phyloP scores from a whole-genome alignment of 208 protist species.

The Acanthamoeba triangularis region DNA sequence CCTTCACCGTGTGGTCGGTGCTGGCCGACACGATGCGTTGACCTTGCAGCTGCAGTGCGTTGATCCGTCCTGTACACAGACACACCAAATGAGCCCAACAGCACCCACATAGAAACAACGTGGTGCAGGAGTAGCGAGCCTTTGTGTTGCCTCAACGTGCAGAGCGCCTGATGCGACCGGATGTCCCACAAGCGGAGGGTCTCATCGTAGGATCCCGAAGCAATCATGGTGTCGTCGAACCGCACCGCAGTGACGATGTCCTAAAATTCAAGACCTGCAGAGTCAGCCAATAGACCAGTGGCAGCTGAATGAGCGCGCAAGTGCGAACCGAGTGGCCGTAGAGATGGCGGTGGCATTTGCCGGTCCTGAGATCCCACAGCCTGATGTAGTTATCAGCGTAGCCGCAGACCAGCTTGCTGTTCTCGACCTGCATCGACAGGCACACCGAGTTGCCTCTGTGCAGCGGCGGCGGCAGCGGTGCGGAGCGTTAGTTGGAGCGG shows the following conservation, averaged over 20 bases:
- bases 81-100: not conserved
- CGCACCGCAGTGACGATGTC: not conserved
- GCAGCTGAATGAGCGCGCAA: not conserved
- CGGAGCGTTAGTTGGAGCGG: too few relatives aligned
- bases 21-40: constrained; percentile 5
- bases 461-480: too few relatives aligned
- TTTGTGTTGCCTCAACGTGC: not conserved
- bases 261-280: not conserved
- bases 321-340: constrained; percentile 1
- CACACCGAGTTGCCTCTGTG: constrained; percentile 8
- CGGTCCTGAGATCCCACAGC: constrained; percentile 40
- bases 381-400: constrained; percentile 25
- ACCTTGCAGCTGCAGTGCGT: constrained; percentile 2
- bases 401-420: constrained; percentile 28
- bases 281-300: not conserved
- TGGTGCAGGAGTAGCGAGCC: not conserved
- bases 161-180: not conserved
- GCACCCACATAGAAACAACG: not conserved
- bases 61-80: not conserved
- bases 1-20: constrained; percentile 23
- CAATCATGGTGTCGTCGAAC: not conserved
- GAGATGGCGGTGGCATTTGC: constrained; percentile 1
- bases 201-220: not conserved
- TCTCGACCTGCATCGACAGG: not conserved
- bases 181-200: constrained; percentile 33